Conservation (phyloP, 768 basidiomycete genomes). For the Leucosporidium yakuticum region DNA sequence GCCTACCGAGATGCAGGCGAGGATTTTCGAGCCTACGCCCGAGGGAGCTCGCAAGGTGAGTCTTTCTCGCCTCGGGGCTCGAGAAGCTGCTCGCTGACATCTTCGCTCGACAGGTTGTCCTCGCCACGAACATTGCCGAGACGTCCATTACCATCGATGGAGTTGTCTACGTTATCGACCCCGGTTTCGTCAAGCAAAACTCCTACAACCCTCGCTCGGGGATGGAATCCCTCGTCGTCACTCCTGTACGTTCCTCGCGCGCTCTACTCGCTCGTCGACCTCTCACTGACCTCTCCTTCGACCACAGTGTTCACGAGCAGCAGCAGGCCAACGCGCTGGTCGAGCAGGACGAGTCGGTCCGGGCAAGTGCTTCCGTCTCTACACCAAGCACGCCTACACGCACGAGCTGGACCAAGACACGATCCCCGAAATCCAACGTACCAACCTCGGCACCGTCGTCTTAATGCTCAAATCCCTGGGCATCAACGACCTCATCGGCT, state of each 20-base stretch:
- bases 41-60: constrained; percentile 77
- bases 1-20: constrained; percentile 99
- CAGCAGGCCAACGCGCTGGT: constrained; percentile 93
- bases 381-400: constrained; percentile 95
- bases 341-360: constrained; percentile 96
- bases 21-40: constrained; percentile 98
- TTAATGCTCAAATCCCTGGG: constrained; percentile 91
- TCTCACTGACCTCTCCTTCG: background rate
- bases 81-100: background rate
- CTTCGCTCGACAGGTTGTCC: constrained; percentile 56
- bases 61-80: background rate
- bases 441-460: constrained; percentile 92
- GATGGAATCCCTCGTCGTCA: constrained; percentile 93
- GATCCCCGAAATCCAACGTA: constrained; percentile 97
- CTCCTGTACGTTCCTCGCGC: constrained; percentile 65
- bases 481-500: constrained; percentile 96
- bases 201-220: constrained; percentile 97
- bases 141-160: constrained; percentile 99
- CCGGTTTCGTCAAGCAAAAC: constrained; percentile 98
- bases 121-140: constrained; percentile 99
- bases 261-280: background rate
- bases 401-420: constrained; percentile 97
- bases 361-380: constrained; percentile 95
- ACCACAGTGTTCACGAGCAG: constrained; percentile 83
- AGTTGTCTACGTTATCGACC: constrained; percentile 98